Evolutionary conservation across 2,329 filamentous ascomycete genomes (phyloP).

Genomic region (Escovopsis sp.): DNA sequence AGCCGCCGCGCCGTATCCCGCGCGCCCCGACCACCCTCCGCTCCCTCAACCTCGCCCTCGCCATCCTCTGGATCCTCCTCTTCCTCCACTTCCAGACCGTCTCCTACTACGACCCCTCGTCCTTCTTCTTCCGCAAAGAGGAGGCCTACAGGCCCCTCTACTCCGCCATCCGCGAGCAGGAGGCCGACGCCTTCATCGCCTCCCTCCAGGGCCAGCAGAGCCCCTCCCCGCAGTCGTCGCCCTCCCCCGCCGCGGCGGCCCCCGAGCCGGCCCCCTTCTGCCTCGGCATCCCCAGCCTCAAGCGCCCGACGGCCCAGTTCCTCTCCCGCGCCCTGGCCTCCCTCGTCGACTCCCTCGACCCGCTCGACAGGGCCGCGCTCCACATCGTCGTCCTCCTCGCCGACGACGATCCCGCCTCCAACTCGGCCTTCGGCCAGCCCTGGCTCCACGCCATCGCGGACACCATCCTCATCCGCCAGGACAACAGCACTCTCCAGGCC

Average conservation of each 20-base stretch:
- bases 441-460: slow-evolving; percentile 17
- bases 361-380: slow-evolving; percentile 13
- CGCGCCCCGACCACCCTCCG: neutral
- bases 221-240: too few species aligned
- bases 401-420: slow-evolving; percentile 11
- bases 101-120: neutral
- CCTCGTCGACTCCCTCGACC: slow-evolving; percentile 14
- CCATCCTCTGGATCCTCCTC: neutral
- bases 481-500: too few species aligned
- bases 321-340: slow-evolving; percentile 14
- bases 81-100: neutral
- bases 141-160: neutral
- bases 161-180: neutral
- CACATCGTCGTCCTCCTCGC: slow-evolving; percentile 17
- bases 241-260: too few species aligned
- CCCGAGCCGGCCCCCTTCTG: slow-evolving; percentile 7
- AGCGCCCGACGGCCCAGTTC: slow-evolving; percentile 13
- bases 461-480: slow-evolving; percentile 11
- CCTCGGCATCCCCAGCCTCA: slow-evolving; percentile 16
- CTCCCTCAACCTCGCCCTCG: neutral
- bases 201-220: neutral
- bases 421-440: slow-evolving; percentile 14
- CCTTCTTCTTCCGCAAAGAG: neutral
- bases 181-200: neutral
- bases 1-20: neutral